phyloP scores from a whole-genome alignment of 306 rosid genomes.

The Aeschynomene evenia region DNA sequence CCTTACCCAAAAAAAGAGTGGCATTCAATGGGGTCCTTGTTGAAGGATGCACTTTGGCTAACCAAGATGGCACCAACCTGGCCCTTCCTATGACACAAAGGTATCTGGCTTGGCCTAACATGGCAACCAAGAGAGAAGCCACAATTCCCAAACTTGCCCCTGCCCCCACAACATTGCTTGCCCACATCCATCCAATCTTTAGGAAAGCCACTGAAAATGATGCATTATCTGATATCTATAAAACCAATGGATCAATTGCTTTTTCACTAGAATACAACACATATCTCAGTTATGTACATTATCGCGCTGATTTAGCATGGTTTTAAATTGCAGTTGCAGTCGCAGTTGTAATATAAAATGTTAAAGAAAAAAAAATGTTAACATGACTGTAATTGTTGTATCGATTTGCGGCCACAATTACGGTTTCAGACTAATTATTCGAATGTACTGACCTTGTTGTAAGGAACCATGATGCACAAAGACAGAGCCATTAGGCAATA shows the following conservation, averaged over 20 bases:
- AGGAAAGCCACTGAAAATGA: slow-evolving; percentile 73
- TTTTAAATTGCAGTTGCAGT: too few relatives aligned
- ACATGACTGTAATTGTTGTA: too few relatives aligned
- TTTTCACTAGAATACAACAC: slow-evolving; percentile 11
- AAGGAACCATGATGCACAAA: slow-evolving; percentile 79
- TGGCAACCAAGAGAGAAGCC: slow-evolving; percentile 86
- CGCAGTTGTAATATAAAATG: too few relatives aligned
- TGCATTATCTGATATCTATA: slow-evolving; percentile 59
- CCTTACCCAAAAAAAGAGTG: slow-evolving; percentile 68
- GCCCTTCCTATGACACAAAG: slow-evolving; percentile 96
- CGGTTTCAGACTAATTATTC: too few relatives aligned
- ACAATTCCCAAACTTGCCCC: slow-evolving; percentile 66
- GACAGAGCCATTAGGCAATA: slow-evolving; percentile 91
- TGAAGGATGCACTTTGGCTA: slow-evolving; percentile 87
- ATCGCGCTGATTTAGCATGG: too few relatives aligned
- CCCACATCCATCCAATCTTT: slow-evolving; percentile 82
- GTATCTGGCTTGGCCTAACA: slow-evolving; percentile 96
- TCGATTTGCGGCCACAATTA: too few relatives aligned
- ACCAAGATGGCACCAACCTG: slow-evolving; percentile 75
- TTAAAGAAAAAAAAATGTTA: too few relatives aligned
- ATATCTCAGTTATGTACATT: too few relatives aligned
- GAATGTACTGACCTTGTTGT: slow-evolving; percentile 51
- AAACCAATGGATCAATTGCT: neutral
- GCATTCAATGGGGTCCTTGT: slow-evolving; percentile 91
- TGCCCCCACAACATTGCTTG: slow-evolving; percentile 76